Percentiles rank a stretch among this genome's conserved stretches.
phyloP scores from a whole-genome alignment of 2,329 filamentous ascomycete genomes.

The Fusarium devonianum region DNA sequence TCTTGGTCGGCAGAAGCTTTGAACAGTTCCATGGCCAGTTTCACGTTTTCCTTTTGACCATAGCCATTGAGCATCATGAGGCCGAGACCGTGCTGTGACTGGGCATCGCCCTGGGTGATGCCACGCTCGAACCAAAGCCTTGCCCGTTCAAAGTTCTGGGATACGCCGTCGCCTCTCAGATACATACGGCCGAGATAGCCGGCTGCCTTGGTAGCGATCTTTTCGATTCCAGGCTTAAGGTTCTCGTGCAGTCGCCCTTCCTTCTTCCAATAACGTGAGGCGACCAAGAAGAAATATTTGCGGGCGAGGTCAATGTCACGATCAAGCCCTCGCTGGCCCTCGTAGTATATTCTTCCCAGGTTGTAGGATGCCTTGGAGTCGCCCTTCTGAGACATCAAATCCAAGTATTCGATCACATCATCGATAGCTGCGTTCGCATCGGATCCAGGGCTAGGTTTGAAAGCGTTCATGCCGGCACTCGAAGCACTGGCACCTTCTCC shows the following conservation, averaged over 20 bases:
- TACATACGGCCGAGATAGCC: conserved; percentile 91
- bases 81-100: conserved; percentile 85
- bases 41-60: conserved; percentile 72
- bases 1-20: conserved; percentile 83
- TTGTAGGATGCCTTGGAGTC: conserved; percentile 88
- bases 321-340: conserved; percentile 78
- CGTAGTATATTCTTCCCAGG: conserved; percentile 85
- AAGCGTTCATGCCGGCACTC: conserved; percentile 84
- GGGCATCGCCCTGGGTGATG: conserved; percentile 74
- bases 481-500: conserved; percentile 92
- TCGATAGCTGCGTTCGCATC: conserved; percentile 87
- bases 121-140: conserved; percentile 85
- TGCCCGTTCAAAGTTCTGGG: conserved; percentile 79
- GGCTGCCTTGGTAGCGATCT: conserved; percentile 81
- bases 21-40: conserved; percentile 77
- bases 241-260: conserved; percentile 78
- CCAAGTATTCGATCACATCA: conserved; percentile 93
- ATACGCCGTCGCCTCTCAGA: conserved; percentile 82
- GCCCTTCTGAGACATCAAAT: conserved; percentile 88
- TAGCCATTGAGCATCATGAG: conserved; percentile 84
- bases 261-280: conserved; percentile 80
- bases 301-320: conserved; percentile 77
- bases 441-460: conserved; percentile 74
- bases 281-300: conserved; percentile 81
- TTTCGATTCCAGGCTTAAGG: conserved; percentile 74